A percentile compares a stretch with the other conserved stretches of the same genome.
These are phyloP conservation scores for Pseudocercospora musae DNA, from an alignment of 2,329 filamentous ascomycete species.

Conservation along the genomic window DNA sequence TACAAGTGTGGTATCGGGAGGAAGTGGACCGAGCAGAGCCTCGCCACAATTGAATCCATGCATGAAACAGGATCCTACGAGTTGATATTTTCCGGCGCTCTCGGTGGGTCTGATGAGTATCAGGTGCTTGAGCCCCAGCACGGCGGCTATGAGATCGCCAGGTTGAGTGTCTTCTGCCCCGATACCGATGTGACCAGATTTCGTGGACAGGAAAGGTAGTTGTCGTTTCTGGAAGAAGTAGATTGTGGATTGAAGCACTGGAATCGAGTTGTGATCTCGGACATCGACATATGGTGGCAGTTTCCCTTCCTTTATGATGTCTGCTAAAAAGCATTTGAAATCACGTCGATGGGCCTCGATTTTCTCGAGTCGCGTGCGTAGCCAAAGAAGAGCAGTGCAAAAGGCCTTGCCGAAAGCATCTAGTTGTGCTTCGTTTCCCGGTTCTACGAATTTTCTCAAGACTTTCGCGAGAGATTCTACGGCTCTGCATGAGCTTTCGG, in stretches of 20 bases:
- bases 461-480: conserved; percentile 4
- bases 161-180: not conserved
- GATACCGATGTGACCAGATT: conserved; percentile 3
- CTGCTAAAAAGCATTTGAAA: not conserved
- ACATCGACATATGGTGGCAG: not conserved
- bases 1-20: not conserved
- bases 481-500: not conserved
- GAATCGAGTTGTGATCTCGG: not conserved
- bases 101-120: not conserved
- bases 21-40: conserved; percentile 11
- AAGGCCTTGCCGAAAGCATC: conserved; percentile 3
- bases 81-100: not conserved
- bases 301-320: not conserved
- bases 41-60: conserved; percentile 14
- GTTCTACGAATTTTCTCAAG: not conserved
- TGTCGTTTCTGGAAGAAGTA: conserved; percentile 1
- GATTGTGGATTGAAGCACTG: not conserved
- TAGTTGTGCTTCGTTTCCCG: not conserved
- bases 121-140: conserved; percentile 4
- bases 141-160: conserved; percentile 7
- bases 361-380: not conserved
- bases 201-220: conserved; percentile 9
- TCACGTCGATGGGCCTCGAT: not conserved
- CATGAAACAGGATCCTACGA: conserved; percentile 10
- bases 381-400: not conserved